phyloP scores from a whole-genome alignment of 345 rosid species.

The Brassica incana region DNA sequence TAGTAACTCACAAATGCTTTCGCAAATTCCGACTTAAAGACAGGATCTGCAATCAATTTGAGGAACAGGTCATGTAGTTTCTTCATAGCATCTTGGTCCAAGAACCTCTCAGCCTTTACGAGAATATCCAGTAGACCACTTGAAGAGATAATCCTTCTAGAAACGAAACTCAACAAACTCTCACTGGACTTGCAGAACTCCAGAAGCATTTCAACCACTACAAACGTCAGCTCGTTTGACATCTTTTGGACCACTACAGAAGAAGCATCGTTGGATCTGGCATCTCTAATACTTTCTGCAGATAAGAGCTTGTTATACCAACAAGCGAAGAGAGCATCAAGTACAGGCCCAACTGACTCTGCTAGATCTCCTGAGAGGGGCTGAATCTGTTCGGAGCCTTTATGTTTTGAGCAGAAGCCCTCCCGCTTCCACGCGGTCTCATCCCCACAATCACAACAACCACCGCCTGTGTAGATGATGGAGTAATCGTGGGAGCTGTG shows the following conservation, averaged over 20 bases:
- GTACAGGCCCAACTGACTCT: conserved; percentile 67
- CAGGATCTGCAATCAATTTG: conserved; percentile 88
- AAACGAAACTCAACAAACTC: conserved; percentile 88
- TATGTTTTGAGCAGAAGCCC: conserved; percentile 91
- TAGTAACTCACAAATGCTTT: conserved; percentile 78
- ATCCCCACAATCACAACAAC: conserved; percentile 99
- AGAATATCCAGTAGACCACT: conserved; percentile 70
- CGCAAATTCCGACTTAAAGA: conserved; percentile 84
- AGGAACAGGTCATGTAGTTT: conserved; percentile 80
- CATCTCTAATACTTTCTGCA: conserved; percentile 49
- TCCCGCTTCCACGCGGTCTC: conserved; percentile 91
- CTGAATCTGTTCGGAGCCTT: conserved; percentile 90
- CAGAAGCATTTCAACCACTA: conserved; percentile 76
- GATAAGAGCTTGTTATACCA: conserved; percentile 65
- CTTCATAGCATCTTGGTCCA: conserved; percentile 47
- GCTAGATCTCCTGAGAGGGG: conserved; percentile 73
- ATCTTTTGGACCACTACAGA: conserved; percentile 39
- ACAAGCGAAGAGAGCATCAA: conserved; percentile 60
- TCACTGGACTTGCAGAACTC: conserved; percentile 78
- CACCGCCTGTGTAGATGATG: conserved; percentile 77
- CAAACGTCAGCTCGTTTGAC: conserved; percentile 69
- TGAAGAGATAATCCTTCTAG: conserved; percentile 57
- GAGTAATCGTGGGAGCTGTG: conserved; percentile 81
- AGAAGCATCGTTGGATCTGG: conserved; percentile 37
- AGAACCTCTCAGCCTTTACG: conserved; percentile 74